These are phyloP conservation scores for Vitis labrusca DNA, from an alignment of 164 flowering plant genomes.

Conservation along the genomic window DNA sequence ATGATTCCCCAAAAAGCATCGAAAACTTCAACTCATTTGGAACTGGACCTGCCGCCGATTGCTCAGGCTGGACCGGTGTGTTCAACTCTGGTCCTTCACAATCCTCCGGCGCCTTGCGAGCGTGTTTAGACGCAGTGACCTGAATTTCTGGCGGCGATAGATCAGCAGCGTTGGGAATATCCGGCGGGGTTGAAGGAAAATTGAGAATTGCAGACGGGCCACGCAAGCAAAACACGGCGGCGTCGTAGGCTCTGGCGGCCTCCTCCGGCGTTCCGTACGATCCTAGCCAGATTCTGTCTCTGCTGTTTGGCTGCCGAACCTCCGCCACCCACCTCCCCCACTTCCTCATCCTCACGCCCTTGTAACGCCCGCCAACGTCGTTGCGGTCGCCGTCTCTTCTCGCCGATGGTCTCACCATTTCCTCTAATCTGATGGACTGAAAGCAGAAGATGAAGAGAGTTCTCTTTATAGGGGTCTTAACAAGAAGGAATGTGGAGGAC, in stretches of 20 bases:
- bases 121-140: slow-evolving; percentile 33
- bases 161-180: slow-evolving; percentile 15
- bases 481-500: no score
- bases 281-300: slow-evolving; percentile 47
- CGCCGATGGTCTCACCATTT: slow-evolving; percentile 7
- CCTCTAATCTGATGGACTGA: no score
- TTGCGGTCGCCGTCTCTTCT: neutral
- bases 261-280: slow-evolving; percentile 42
- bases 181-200: slow-evolving; percentile 37
- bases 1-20: no score
- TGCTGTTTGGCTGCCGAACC: slow-evolving; percentile 42
- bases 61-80: no score
- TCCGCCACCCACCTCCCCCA: slow-evolving; percentile 59
- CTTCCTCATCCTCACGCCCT: slow-evolving; percentile 50
- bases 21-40: no score
- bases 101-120: slow-evolving; percentile 9
- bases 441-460: no score
- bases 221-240: slow-evolving; percentile 39
- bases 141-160: slow-evolving; percentile 35
- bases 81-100: no score
- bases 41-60: no score
- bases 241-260: slow-evolving; percentile 53
- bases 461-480: no score
- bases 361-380: slow-evolving; percentile 16
- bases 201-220: slow-evolving; percentile 37